Evolutionary conservation across 2,329 filamentous ascomycete species (phyloP).

Genomic region (Alternaria sp.): DNA sequence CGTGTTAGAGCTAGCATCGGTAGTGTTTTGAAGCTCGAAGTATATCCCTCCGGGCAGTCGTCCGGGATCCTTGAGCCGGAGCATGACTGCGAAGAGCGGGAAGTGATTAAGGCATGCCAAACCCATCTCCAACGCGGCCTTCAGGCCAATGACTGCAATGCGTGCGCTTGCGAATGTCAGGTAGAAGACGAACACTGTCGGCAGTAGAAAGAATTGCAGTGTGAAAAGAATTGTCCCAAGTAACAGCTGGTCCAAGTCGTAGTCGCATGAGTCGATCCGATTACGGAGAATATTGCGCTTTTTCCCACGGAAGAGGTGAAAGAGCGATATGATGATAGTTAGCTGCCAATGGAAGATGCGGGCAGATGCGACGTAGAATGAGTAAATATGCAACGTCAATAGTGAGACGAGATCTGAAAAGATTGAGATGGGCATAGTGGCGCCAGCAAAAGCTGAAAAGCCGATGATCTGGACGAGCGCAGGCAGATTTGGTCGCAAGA

Average conservation of each 20-base stretch:
- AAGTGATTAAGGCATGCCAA: slow-evolving; percentile 97
- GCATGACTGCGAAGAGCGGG: slow-evolving; percentile 95
- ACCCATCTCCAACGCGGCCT: slow-evolving; percentile 88
- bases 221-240: slow-evolving; percentile 97
- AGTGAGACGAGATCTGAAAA: slow-evolving; percentile 93
- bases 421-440: slow-evolving; percentile 95
- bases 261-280: slow-evolving; percentile 98
- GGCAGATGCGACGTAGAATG: slow-evolving; percentile 95
- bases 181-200: slow-evolving; percentile 96
- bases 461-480: slow-evolving; percentile 91
- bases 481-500: slow-evolving; percentile 82
- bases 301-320: slow-evolving; percentile 97
- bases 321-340: slow-evolving; percentile 95
- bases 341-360: slow-evolving; percentile 99
- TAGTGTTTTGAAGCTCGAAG: slow-evolving; percentile 86
- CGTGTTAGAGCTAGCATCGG: slow-evolving; percentile 47
- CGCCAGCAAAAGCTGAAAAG: slow-evolving; percentile 92
- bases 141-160: slow-evolving; percentile 93
- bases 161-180: slow-evolving; percentile 93
- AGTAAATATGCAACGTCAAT: slow-evolving; percentile 95
- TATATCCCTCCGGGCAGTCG: slow-evolving; percentile 89
- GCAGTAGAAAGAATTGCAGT: slow-evolving; percentile 90
- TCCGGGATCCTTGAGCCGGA: slow-evolving; percentile 90
- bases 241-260: slow-evolving; percentile 95
- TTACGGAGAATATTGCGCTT: slow-evolving; percentile 97